These are phyloP conservation scores for Lumnitzera littorea DNA, from an alignment of 345 rosid species.

Conservation along the genomic window DNA sequence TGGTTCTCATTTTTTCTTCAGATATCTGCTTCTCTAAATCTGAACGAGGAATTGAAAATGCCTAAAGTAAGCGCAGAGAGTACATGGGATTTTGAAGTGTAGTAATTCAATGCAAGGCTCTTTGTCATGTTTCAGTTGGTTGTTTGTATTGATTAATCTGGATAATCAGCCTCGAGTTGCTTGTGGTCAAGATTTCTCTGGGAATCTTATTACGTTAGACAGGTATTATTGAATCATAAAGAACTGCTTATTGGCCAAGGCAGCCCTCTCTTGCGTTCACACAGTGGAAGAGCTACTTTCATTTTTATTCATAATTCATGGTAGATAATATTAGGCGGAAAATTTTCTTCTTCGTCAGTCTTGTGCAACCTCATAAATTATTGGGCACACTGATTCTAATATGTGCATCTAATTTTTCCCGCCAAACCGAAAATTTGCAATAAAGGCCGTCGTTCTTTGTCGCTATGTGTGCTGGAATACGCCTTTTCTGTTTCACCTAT, in stretches of 20 bases:
- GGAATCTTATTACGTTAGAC: neutral
- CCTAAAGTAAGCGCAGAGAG: slow-evolving; percentile 72
- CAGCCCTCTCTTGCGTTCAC: too few species aligned
- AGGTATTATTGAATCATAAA: slow-evolving; percentile 1
- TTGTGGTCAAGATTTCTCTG: neutral
- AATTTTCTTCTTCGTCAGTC: too few species aligned
- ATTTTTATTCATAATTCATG: too few species aligned
- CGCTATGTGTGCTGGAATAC: too few species aligned
- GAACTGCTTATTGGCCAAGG: slow-evolving; percentile 3
- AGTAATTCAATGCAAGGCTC: slow-evolving; percentile 4
- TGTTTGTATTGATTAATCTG: slow-evolving; percentile 10
- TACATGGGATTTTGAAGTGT: slow-evolving; percentile 71
- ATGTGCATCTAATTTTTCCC: too few species aligned
- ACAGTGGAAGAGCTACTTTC: too few species aligned
- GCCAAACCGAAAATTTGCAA: too few species aligned
- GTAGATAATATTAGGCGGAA: too few species aligned
- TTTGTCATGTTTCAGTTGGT: slow-evolving; percentile 6
- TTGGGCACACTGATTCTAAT: too few species aligned
- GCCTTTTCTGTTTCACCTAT: too few species aligned
- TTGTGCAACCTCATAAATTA: too few species aligned
- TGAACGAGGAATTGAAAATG: slow-evolving; percentile 53
- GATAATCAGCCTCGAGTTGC: slow-evolving; percentile 7
- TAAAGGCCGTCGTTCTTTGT: too few species aligned
- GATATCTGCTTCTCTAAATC: slow-evolving; percentile 58
- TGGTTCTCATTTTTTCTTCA: slow-evolving; percentile 14